These are phyloP conservation scores for Cladosporium sp. DNA, from an alignment of 2,329 filamentous ascomycete genomes.

Conservation along the genomic window DNA sequence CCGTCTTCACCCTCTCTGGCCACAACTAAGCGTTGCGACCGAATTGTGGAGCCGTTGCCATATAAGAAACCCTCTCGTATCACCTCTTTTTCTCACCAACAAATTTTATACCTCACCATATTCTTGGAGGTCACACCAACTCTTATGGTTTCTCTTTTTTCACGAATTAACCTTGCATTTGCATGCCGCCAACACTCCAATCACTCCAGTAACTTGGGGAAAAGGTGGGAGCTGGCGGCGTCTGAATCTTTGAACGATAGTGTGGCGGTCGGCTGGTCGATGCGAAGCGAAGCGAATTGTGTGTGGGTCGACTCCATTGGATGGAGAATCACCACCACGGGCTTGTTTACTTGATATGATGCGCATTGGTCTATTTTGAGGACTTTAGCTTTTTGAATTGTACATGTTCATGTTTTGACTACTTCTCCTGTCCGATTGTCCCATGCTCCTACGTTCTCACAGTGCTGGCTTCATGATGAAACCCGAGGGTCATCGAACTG, in stretches of 20 bases:
- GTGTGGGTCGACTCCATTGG: neutral
- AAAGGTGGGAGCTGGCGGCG: neutral
- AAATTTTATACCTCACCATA: neutral
- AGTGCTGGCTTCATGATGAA: too few species aligned
- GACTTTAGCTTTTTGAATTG: neutral
- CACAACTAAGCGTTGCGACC: neutral
- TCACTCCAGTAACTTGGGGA: too few species aligned
- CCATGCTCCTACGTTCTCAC: too few species aligned
- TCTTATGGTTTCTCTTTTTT: neutral
- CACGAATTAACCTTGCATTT: neutral
- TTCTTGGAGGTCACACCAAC: neutral
- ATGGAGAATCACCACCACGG: neutral
- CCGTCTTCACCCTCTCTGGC: conserved; percentile 8
- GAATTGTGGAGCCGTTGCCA: neutral
- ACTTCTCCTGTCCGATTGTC: neutral
- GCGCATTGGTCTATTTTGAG: neutral
- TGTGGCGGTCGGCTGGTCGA: neutral
- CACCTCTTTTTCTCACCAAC: conserved; percentile 3
- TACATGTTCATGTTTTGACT: neutral
- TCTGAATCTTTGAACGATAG: neutral
- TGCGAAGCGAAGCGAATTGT: neutral
- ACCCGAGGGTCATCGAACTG: too few species aligned
- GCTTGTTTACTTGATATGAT: neutral
- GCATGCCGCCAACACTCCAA: neutral
- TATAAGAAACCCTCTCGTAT: conserved; percentile 1